Conservation (phyloP, 139 green algal species). For the Eudorina sp. region DNA sequence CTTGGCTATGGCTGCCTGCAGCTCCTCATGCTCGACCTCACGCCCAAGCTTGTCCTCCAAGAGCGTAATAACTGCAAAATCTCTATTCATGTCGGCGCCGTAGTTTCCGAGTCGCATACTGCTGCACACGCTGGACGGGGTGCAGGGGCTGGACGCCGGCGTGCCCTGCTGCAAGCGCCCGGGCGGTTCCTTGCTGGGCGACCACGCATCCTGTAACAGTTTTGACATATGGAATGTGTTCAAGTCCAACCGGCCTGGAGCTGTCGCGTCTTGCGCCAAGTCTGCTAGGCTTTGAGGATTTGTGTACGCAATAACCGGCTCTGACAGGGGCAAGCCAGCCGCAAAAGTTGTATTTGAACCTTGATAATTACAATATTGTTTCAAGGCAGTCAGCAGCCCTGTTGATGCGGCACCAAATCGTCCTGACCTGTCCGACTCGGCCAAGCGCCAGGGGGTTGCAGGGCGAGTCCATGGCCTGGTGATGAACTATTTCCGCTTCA, state of each 20-base stretch:
- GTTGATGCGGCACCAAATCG: not conserved
- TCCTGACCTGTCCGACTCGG: not conserved
- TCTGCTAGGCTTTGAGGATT: too few relatives aligned
- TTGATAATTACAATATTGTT: not conserved
- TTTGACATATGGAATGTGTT: too few relatives aligned
- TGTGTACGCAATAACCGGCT: too few relatives aligned
- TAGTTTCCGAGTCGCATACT: not conserved
- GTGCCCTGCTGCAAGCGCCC: too few relatives aligned
- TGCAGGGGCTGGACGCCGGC: conserved; percentile 12
- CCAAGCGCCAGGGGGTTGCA: not conserved
- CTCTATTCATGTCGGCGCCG: conserved; percentile 35
- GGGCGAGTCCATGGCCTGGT: not conserved
- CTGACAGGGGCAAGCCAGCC: too few relatives aligned
- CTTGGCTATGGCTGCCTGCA: conserved; percentile 7
- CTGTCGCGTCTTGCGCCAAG: too few relatives aligned
- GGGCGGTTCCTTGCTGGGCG: not conserved
- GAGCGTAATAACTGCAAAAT: conserved; percentile 6
- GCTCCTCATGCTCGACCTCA: conserved; percentile 29
- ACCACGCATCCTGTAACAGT: not conserved
- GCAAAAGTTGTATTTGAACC: not conserved
- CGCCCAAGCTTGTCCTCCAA: conserved; percentile 16
- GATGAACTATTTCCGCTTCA: too few relatives aligned
- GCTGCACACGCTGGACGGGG: conserved; percentile 14
- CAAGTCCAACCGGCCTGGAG: too few relatives aligned
- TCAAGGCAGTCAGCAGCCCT: not conserved